These are phyloP conservation scores for Apiospora aurea DNA, from an alignment of 2,329 filamentous ascomycete species.

Conservation along the genomic window DNA sequence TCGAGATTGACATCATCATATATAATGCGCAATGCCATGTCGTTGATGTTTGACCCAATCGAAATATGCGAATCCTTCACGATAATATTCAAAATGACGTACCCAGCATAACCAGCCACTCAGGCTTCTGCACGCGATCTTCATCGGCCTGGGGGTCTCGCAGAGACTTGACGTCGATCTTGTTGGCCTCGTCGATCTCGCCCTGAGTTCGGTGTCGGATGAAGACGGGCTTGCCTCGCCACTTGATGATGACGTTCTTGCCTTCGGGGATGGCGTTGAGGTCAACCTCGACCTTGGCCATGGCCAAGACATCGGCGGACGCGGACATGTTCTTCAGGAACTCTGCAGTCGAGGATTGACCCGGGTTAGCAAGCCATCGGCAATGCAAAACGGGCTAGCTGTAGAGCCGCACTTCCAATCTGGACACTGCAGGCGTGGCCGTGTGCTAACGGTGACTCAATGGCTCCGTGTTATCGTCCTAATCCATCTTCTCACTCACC, in stretches of 20 bases:
- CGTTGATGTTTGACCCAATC: not conserved
- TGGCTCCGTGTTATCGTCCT: conserved; percentile 28
- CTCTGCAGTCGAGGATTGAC: conserved; percentile 64
- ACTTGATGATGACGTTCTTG: conserved; percentile 99
- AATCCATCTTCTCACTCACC: conserved; percentile 65
- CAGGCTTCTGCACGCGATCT: conserved; percentile 96
- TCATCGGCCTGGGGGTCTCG: conserved; percentile 91
- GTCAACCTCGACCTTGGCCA: conserved; percentile 99
- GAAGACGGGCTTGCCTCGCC: conserved; percentile 99
- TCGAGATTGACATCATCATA: not conserved
- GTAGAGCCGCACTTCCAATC: not conserved
- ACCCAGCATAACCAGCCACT: conserved; percentile 99
- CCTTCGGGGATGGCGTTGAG: conserved; percentile 90
- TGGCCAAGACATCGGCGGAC: conserved; percentile 96
- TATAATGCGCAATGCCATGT: not conserved
- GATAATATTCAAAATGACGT: conserved; percentile 42
- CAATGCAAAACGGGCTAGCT: not conserved
- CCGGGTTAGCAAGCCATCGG: conserved; percentile 22
- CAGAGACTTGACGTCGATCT: conserved; percentile 80
- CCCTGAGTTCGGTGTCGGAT: conserved; percentile 94
- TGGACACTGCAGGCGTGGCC: conserved; percentile 33
- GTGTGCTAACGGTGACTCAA: conserved; percentile 22
- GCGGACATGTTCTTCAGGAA: conserved; percentile 99
- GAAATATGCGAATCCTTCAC: not conserved
- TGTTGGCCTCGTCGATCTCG: conserved; percentile 96